Evolutionary conservation across 768 basidiomycete species (phyloP), one percentile per base, ranked within the genome.

Genomic region (Serendipita vermifera): DNA sequence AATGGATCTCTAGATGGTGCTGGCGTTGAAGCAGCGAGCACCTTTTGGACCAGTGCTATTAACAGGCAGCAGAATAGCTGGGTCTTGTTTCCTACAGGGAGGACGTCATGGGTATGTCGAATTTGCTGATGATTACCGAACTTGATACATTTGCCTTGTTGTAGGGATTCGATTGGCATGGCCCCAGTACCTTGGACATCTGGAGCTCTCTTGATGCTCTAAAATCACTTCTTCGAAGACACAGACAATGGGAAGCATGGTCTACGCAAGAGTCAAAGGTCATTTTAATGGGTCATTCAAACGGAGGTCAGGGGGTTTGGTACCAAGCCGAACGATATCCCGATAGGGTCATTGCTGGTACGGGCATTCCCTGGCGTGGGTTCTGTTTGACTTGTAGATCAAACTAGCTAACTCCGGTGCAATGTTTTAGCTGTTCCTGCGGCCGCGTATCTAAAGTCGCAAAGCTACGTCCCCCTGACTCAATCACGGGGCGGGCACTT

Each of bases 101-200:
- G 82, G 54, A 91, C 85, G 1, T 77, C 83, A 26, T 94, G 91
- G 91, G 86, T 83, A 64, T 46, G 69, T 58, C 9, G 27, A 14
- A 22, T 55, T 32, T n/a, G 20, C 26, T 20, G 36, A 2, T 22
- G 13, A 22, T 3, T 33, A 38, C 33, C 20, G 7, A 33, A 38
- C 33, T 40, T 17, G 31, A 2, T 5, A 17, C 5, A 35, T 48
- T 11, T 40, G 15, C 31, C 29, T 14, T 54, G 27, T 4, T 58
- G 15, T 38, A 88, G 87, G 91, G 91, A 1, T 73, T 92, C 39
- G 92, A 96, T 66, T 94, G 91, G 91, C 92, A 89, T 62, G 92
- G 90, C 0, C 81, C 82, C 3, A 89, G 87, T 63, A 73, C 82
- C 9, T 65, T 68, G 13, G 87, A 92, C 63, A 83, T 78, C 1